phyloP scores from a whole-genome alignment of 2,329 filamentous ascomycete species.

The Diaporthe aspalathi region DNA sequence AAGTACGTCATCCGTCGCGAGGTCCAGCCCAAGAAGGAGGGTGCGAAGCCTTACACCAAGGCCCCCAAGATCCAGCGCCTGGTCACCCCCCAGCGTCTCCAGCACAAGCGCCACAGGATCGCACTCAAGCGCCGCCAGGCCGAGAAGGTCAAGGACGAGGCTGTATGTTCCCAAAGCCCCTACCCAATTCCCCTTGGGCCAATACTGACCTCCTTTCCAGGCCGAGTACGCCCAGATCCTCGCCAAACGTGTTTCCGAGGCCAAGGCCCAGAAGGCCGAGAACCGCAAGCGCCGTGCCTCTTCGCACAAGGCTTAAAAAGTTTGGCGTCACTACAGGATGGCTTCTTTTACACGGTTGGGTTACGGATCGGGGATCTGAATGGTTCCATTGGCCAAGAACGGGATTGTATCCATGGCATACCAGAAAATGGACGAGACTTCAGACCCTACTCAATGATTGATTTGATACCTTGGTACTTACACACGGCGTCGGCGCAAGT shows the following conservation, averaged over 20 bases:
- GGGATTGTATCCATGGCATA: constrained; percentile 45
- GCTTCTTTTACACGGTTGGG: constrained; percentile 51
- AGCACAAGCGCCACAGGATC: constrained; percentile 99
- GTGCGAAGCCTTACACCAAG: constrained; percentile 99
- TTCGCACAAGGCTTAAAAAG: constrained; percentile 83
- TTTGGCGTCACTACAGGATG: constrained; percentile 48
- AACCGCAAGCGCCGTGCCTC: constrained; percentile 96
- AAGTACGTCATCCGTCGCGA: constrained; percentile 99
- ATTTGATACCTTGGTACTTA: constrained; percentile 39
- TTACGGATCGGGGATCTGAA: constrained; percentile 38
- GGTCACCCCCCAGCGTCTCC: constrained; percentile 98
- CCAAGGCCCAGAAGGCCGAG: constrained; percentile 94
- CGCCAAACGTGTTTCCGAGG: constrained; percentile 96
- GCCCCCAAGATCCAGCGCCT: constrained; percentile 99
- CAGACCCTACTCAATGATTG: constrained; percentile 39
- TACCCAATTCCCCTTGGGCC: not conserved
- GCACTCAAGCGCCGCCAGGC: constrained; percentile 98
- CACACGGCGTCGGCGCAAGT: constrained; percentile 38
- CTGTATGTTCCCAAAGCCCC: constrained; percentile 72
- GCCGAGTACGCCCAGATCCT: constrained; percentile 97
- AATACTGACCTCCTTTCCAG: constrained; percentile 63
- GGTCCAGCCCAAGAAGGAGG: constrained; percentile 96
- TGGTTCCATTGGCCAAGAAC: constrained; percentile 38
- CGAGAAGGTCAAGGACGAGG: constrained; percentile 98
- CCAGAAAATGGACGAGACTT: constrained; percentile 43